These are phyloP conservation scores for Penicillium brasilianum DNA, from an alignment of 2,329 filamentous ascomycete species.

Conservation along the genomic window DNA sequence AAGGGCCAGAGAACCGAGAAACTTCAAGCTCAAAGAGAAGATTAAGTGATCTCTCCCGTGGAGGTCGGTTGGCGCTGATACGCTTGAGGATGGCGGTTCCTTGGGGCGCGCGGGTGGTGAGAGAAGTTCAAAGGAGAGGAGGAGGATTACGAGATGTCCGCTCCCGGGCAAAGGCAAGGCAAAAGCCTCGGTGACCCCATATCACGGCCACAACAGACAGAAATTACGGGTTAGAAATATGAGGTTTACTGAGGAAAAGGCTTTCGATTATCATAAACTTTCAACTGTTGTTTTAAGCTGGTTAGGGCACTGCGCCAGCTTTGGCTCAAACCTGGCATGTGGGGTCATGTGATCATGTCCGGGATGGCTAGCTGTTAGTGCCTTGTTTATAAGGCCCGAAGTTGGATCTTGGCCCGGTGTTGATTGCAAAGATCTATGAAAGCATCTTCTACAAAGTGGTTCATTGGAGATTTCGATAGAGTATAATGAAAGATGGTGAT, in stretches of 20 bases:
- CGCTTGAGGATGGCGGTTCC: conserved; percentile 15
- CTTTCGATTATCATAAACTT: conserved; percentile 1
- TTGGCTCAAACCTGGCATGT: conserved; percentile 20
- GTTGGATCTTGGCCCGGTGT: neutral
- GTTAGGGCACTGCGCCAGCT: conserved; percentile 13
- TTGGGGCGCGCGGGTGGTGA: conserved; percentile 20
- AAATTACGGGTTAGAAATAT: neutral
- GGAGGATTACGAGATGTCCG: conserved; percentile 30
- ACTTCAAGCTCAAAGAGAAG: neutral
- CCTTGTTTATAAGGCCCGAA: conserved; percentile 15
- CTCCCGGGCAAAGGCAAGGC: conserved; percentile 24
- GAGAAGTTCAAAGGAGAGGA: conserved; percentile 29
- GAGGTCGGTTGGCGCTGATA: conserved; percentile 4
- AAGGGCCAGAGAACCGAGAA: neutral
- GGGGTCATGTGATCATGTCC: conserved; percentile 21
- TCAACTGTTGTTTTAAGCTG: conserved; percentile 4
- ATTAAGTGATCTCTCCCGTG: neutral
- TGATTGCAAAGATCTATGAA: too few relatives aligned
- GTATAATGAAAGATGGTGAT: too few relatives aligned
- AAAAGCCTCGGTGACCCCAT: conserved; percentile 15
- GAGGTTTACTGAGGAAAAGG: neutral
- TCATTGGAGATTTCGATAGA: too few relatives aligned
- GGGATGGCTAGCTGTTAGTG: neutral
- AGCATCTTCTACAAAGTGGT: too few relatives aligned
- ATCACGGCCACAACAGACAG: conserved; percentile 10